phyloP scores from a whole-genome alignment of 257 asterid genomes.

The Solanum sejunctum region DNA sequence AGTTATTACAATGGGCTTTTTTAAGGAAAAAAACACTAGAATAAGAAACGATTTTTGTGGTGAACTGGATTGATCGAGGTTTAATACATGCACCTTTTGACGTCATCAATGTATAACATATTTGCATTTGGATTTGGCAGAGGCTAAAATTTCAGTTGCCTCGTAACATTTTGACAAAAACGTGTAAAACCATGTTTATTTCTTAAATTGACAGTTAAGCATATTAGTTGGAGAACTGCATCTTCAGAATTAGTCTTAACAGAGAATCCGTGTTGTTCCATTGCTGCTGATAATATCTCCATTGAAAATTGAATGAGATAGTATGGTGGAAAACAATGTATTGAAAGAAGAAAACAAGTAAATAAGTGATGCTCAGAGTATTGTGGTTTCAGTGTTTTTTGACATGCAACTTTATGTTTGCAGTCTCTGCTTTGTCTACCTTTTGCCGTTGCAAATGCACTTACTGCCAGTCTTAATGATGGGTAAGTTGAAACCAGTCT shows the following conservation, averaged over 20 bases:
- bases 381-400: background rate
- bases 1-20: background rate
- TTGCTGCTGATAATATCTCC: background rate
- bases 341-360: background rate
- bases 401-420: background rate
- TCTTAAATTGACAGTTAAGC: background rate
- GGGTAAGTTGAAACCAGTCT: slow-evolving; percentile 37
- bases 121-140: background rate
- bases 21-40: background rate
- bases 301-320: background rate
- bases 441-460: slow-evolving; percentile 84
- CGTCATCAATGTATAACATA: background rate
- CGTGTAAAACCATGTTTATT: background rate
- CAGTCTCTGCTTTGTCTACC: slow-evolving; percentile 89
- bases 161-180: background rate
- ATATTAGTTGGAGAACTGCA: background rate
- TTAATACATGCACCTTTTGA: background rate
- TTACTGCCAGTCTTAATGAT: slow-evolving; percentile 76
- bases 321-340: background rate
- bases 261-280: background rate
- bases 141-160: background rate
- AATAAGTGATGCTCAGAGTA: background rate
- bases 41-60: background rate
- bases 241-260: background rate
- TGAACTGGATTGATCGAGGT: background rate